Evolutionary conservation across 371 early-diverging fungal species (phyloP), one percentile per base, ranked within the genome.

Genomic region (Mortierella sp.): DNA sequence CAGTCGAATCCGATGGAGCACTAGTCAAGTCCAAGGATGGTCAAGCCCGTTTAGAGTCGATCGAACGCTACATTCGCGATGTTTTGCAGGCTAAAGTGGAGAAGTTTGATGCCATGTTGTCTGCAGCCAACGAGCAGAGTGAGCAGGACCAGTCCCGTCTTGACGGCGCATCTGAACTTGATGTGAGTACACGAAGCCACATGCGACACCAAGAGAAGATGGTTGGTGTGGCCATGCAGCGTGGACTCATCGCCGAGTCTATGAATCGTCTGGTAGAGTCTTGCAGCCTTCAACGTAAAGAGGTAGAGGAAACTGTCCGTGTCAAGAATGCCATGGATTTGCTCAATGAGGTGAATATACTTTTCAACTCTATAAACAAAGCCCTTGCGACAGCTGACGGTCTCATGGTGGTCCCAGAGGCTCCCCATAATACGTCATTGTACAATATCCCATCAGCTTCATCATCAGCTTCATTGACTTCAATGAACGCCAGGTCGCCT

Each of bases 141-240:
- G 68, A 71, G 13, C 77, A 77, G n/a, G 77, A 66, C 5, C 66
- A 47, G 12, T 42, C 66, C 0, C 60, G 35, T 19, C 40, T 37
- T 0, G 45, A 51, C 10, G 37, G 32, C 40, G 43, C 63, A 1
- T 47, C 70, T 1, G 45, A 56, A 23, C 45, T 29, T 17, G 63
- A 63, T 57, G 13, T 66, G n/a, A 57, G 43, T 31, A 62, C 75
- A 1, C 51, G 60, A 3, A 57, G 47, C 55, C 61, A 75, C n/a
- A 68, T 37, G n/a, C 66, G 70, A 17, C 76, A 66, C 28, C 76
- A 70, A 22, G 77, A 77, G 31, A 71, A 64, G 62, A 77, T 77
- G 77, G 72, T 77, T 22, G 77, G 77, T 7, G 72, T 77, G 4
- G 72, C 77, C 47, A 72, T 72, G 68, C 77, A 77, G 68, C 78